Base-by-base conservation (phyloP, 257 asterid species). In the Knoxia roxburghii region DNA sequence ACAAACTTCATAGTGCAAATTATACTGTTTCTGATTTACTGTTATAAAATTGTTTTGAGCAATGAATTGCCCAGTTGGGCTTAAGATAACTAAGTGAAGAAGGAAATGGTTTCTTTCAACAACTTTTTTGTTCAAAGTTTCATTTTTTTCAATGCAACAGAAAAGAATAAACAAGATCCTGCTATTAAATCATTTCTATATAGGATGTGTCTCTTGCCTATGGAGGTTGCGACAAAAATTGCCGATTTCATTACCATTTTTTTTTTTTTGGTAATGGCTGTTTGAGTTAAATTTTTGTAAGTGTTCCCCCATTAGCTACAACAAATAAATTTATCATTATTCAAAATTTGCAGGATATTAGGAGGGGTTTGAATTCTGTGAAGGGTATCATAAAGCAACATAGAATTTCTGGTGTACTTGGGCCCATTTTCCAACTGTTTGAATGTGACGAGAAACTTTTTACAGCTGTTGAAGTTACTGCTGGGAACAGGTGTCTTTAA, bases 391-490 rank as follows among this genome's bases (percentile, higher is more conserved):
- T 90, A 67, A 78, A 62, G 71, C 81, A 81, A 67, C 69, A 82
- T 71, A 67, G 33, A 60, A 88, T 86, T 57, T 70, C 69, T 2
- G 99, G 99, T 69, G 99, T 94, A 30, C 80, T 76, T 77, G 99
- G 99, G 45, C 97, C 99, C 51, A 66, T 94, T 57, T 76, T 80
- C 73, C 97, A 94, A 85, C 87, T 94, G 85, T 87, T 94, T 51
- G 96, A 90, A 55, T 94, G 97, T 64, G 99, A 94, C 40, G 95
- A 86, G 37, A 88, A 82, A 55, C 88, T 85, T 79, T 94, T 90
- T 86, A 94, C 99, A 14, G 99, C 99, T 73, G 97, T 94, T 70
- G 99, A 94, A 84, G 97, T 90, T 68, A 94, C 99, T 80, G 99
- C 99, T 77, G 99, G 96, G 74, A 93, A 88, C 84, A 93, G 99